Base-by-base conservation (phyloP, 139 green algal species). In the Closterium sp. region DNA sequence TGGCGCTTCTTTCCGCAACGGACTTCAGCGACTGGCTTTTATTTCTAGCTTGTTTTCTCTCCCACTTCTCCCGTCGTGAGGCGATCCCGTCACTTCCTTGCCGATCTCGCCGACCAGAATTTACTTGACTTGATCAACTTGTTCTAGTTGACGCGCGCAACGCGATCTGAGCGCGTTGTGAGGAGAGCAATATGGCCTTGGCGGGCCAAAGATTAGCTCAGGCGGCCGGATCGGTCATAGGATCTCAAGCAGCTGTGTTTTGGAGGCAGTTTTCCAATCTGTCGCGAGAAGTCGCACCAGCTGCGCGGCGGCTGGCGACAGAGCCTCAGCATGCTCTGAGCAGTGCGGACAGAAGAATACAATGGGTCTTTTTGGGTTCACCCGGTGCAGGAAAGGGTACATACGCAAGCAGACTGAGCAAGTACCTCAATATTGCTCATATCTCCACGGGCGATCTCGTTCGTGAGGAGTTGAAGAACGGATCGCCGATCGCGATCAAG, bases 351-450 rank as follows among this genome's bases (percentile, higher is more conserved):
- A 24, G 88, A n/a, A 91, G 89, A 45, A 88, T 29, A 31, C 62
- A 79, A 87, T 87, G 85, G 91, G 93, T 95, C 22, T 95, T 96
- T 87, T 62, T 96, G 32, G 95, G 97, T 2, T 94, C 96, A 1
- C 97, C 97, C 11, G 98, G 98, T 4, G 98, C 99, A 2, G 98
- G 98, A 10, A 99, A 99, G 89, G 98, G 98, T 42, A 99, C 98
- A 3, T 99, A 99, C 92, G 96, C 97, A 0, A 97, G 94, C 10
- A 92, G 97, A 1, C 93, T 98, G 0, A 96, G 98, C 2, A 95
- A 97, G 62, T 88, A 94, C 1, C 93, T 99, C 31, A 95, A 95
- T 4, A 93, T 99, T 28, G 85, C 95, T 0, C 98, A 99, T 93
- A 98, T 99, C 88, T 96, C 98, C 31, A 97, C 97, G 7, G 98